These are phyloP conservation scores for Apiospora arundinis DNA, from an alignment of 2,329 filamentous ascomycete genomes.

Conservation along the genomic window DNA sequence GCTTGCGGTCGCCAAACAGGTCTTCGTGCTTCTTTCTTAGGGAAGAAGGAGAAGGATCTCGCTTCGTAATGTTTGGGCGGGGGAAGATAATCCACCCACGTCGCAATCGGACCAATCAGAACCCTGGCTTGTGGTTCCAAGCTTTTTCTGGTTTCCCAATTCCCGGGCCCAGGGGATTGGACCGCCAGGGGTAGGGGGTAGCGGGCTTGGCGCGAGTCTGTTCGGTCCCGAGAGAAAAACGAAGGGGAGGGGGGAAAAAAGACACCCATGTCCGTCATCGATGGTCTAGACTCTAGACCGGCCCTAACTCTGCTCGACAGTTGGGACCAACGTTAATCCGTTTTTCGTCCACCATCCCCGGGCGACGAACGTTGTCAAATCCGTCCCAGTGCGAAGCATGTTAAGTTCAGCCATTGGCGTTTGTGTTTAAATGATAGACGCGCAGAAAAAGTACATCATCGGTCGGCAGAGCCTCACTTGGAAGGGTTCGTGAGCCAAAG, in stretches of 20 bases:
- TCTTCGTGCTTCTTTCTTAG: neutral
- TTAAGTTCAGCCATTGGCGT: slow-evolving; percentile 3
- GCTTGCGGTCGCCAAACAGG: neutral
- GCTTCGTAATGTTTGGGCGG: neutral
- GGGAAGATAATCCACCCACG: neutral
- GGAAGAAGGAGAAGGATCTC: neutral
- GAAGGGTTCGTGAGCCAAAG: neutral
- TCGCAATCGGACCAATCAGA: neutral
- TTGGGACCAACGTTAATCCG: slow-evolving; percentile 13
- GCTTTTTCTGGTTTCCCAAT: neutral
- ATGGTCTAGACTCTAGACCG: neutral
- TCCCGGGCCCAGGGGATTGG: slow-evolving; percentile 4
- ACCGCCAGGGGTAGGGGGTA: slow-evolving; percentile 1
- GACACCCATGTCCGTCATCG: neutral
- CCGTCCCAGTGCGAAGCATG: neutral
- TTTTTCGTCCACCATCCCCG: neutral
- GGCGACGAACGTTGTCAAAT: neutral
- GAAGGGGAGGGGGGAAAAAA: neutral
- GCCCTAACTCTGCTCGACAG: neutral
- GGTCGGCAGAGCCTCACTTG: slow-evolving; percentile 1
- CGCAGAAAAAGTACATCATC: neutral
- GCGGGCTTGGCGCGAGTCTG: neutral
- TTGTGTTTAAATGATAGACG: neutral
- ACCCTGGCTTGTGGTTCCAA: neutral
- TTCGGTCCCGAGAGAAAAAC: neutral